Evolutionary conservation across 2,329 filamentous ascomycete genomes (phyloP).

Genomic region (Epichloe bromicola): DNA sequence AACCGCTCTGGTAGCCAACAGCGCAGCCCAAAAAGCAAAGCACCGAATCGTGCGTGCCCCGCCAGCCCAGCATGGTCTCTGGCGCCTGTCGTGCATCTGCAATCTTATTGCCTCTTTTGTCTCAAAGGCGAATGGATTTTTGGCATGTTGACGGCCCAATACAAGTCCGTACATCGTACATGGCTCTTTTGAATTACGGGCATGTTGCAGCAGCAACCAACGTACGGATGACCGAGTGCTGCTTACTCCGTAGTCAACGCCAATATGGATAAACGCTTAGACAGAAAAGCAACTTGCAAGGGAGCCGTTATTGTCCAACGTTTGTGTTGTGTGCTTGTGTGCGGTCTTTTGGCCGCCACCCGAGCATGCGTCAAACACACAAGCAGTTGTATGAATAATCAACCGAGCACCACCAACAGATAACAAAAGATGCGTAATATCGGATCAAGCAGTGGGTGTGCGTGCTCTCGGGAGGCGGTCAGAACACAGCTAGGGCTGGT

Average conservation of each 20-base stretch:
- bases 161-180: too few species aligned
- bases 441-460: not conserved
- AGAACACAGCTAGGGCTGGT: not conserved
- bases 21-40: not conserved
- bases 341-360: not conserved
- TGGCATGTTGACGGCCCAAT: not conserved
- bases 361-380: not conserved
- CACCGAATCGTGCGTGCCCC: not conserved
- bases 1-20: not conserved
- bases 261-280: not conserved
- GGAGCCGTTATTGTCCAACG: not conserved
- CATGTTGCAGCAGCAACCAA: too few species aligned
- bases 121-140: not conserved
- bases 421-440: not conserved
- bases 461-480: constrained; percentile 5
- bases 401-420: not conserved
- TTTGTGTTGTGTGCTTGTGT: not conserved
- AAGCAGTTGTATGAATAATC: not conserved
- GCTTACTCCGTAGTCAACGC: not conserved
- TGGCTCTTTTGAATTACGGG: too few species aligned
- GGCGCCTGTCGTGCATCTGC: constrained; percentile 1
- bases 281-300: not conserved
- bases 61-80: not conserved
- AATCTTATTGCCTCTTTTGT: not conserved
- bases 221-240: too few species aligned